Percentiles rank a stretch among this genome's conserved stretches.
phyloP scores from a whole-genome alignment of 2,329 filamentous ascomycete genomes.

The Fusarium papillatum region DNA sequence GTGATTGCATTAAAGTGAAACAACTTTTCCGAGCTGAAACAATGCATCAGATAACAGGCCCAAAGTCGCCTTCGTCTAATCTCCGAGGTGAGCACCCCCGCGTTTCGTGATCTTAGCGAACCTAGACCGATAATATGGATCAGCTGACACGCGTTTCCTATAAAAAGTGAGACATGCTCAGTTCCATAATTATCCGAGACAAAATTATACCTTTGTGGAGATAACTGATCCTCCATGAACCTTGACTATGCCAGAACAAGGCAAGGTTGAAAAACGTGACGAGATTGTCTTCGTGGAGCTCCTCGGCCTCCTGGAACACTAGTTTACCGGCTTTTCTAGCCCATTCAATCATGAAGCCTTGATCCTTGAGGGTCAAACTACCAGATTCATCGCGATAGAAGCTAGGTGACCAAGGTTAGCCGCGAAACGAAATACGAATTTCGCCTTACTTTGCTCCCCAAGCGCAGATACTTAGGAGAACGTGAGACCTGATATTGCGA shows the following conservation, averaged over 20 bases:
- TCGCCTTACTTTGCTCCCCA: conserved; percentile 38
- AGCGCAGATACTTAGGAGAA: conserved; percentile 29
- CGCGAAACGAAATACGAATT: rapidly evolving
- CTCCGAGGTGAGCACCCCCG: neutral
- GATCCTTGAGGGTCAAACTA: neutral
- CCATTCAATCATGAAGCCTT: conserved; percentile 19
- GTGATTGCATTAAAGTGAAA: conserved; percentile 4
- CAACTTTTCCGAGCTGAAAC: conserved; percentile 19
- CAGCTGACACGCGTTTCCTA: conserved; percentile 32
- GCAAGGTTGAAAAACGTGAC: conserved; percentile 33
- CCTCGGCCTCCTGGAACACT: conserved; percentile 25
- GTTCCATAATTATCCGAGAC: neutral
- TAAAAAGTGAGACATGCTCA: rapidly evolving
- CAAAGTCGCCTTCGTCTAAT: conserved; percentile 24
- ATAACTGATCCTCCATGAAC: conserved; percentile 36
- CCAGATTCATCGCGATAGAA: conserved; percentile 21
- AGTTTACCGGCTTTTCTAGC: conserved; percentile 25
- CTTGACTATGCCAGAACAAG: conserved; percentile 39
- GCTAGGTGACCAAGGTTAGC: neutral
- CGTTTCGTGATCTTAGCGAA: neutral
- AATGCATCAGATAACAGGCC: conserved; percentile 34
- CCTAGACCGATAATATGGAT: conserved; percentile 26
- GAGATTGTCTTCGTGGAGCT: conserved; percentile 26
- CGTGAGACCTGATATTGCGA: neutral
- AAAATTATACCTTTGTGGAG: conserved; percentile 28